Percentiles rank a stretch among this genome's conserved stretches.
phyloP scores from a whole-genome alignment of 1,284 basidiomycete genomes.

The Athelia psychrophila region DNA sequence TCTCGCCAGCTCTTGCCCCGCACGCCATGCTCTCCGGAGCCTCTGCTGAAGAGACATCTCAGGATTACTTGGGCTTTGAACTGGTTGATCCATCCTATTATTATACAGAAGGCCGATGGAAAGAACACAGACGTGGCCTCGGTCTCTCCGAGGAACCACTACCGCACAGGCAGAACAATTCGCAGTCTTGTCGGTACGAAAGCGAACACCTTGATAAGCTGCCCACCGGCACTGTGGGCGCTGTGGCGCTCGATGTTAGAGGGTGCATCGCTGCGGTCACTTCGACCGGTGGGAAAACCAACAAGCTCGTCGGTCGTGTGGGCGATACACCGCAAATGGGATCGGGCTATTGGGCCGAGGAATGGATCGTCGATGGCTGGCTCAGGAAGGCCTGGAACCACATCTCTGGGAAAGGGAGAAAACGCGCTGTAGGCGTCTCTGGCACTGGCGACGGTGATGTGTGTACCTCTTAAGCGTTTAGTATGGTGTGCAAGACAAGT shows the following conservation, averaged over 20 bases:
- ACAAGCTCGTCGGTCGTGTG: conserved; percentile 78
- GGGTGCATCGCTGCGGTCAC: conserved; percentile 75
- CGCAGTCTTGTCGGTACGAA: conserved; percentile 3
- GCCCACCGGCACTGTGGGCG: conserved; percentile 80
- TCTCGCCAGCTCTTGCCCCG: conserved; percentile 53
- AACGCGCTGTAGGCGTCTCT: conserved; percentile 68
- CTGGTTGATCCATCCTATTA: conserved; percentile 74
- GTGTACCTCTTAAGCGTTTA: conserved; percentile 15
- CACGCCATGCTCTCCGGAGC: conserved; percentile 72
- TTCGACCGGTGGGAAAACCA: conserved; percentile 79
- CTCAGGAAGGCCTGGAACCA: conserved; percentile 38
- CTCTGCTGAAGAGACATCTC: conserved; percentile 59
- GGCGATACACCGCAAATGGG: conserved; percentile 82
- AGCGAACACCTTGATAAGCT: conserved; percentile 46
- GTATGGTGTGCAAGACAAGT: not conserved
- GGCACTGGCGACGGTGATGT: conserved; percentile 86
- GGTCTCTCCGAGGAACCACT: conserved; percentile 67
- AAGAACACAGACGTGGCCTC: conserved; percentile 67
- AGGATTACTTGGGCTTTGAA: conserved; percentile 43
- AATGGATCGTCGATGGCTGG: conserved; percentile 53
- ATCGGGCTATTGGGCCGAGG: conserved; percentile 79
- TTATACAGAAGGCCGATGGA: conserved; percentile 72
- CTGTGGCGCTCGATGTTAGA: conserved; percentile 71
- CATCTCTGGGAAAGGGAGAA: conserved; percentile 31
- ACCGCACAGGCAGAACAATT: conserved; percentile 24